Evolutionary conservation across 2,329 filamentous ascomycete species (phyloP), one percentile per base, ranked within the genome.

Genomic region (Cladobotryum protrusum): DNA sequence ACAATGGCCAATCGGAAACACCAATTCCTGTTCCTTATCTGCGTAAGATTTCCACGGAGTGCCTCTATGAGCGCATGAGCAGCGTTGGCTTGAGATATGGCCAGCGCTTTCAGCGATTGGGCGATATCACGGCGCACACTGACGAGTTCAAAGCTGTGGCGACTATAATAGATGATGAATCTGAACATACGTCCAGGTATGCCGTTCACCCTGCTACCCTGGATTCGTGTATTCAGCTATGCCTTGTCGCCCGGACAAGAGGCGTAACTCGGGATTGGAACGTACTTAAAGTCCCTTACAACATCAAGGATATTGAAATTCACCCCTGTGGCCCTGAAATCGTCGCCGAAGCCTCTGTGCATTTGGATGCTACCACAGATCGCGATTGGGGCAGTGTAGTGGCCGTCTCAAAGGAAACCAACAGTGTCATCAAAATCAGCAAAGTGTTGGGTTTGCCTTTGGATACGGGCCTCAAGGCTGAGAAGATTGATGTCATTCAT

Each of bases 291-390:
- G 43, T 54, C 11, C 49, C 49, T 7, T 20, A 35, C 0, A 34
- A 41, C 33, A 46, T 54, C 5, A 36, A 44, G 12, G 15, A 43
- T 17, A 29, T 54, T 17, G 42, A 35, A 6, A 44, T 54, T 12
- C 45, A 20, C n/a, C 36, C 36, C 14, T 18, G 49, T 8, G 33
- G 32, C 14, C 35, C 49, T 3, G 19, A 41, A 1, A 45, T 52
- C 9, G 36, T 36, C 1, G 42, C 41, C 19, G 40, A 47, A 18
- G 49, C 49, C 19, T 32, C 44, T 18, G 15, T 18, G 17, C 12
- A 7, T 1, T 12, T 15, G n/a, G 17, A 12, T 12, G 5, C 12
- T 19, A 12, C 11, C 4, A 29, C n/a, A 14, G 8, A 17, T 29
- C 20, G n/a, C 6, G 11, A 36, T 13, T 20, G 14, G 11, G 43